phyloP scores from a whole-genome alignment of 192 early-diverging fungal genomes.

The Mortierella claussenii region DNA sequence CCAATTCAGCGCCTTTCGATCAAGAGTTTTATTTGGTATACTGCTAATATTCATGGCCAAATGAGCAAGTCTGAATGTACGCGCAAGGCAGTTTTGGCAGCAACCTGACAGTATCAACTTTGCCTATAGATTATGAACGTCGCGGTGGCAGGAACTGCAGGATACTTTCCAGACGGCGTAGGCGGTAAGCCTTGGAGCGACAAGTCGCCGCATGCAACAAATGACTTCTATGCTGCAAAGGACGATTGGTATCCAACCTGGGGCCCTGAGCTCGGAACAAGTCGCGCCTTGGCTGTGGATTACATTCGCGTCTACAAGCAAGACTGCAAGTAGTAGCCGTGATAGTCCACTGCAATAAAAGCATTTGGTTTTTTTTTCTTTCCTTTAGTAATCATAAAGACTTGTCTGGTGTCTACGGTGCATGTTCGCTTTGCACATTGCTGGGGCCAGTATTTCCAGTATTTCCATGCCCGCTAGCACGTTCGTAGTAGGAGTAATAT shows the following conservation, averaged over 20 bases:
- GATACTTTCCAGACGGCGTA: slow-evolving; percentile 65
- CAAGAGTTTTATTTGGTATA: slow-evolving; percentile 63
- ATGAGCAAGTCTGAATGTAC: neutral
- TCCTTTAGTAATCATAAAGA: neutral
- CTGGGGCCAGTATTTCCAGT: slow-evolving; percentile 8
- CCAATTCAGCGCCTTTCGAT: slow-evolving; percentile 69
- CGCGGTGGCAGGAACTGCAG: slow-evolving; percentile 67
- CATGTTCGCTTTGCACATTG: slow-evolving; percentile 9
- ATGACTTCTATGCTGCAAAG: slow-evolving; percentile 63
- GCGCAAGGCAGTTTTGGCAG: too few relatives aligned
- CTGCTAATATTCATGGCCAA: neutral
- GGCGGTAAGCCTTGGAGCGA: slow-evolving; percentile 68
- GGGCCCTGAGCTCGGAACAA: slow-evolving; percentile 52
- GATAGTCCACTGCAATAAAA: slow-evolving; percentile 1
- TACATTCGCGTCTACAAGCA: slow-evolving; percentile 48
- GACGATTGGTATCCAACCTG: slow-evolving; percentile 67
- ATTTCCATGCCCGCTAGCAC: slow-evolving; percentile 8
- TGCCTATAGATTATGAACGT: slow-evolving; percentile 66
- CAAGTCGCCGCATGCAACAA: slow-evolving; percentile 53
- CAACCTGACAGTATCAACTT: too few relatives aligned
- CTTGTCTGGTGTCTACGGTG: neutral
- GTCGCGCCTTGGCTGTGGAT: slow-evolving; percentile 57
- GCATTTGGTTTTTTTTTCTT: neutral
- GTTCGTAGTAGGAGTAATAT: slow-evolving; percentile 15
- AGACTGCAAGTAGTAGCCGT: slow-evolving; percentile 21